Base-by-base conservation (phyloP, 129 eudicot species). In the Flaveria sonorensis region DNA sequence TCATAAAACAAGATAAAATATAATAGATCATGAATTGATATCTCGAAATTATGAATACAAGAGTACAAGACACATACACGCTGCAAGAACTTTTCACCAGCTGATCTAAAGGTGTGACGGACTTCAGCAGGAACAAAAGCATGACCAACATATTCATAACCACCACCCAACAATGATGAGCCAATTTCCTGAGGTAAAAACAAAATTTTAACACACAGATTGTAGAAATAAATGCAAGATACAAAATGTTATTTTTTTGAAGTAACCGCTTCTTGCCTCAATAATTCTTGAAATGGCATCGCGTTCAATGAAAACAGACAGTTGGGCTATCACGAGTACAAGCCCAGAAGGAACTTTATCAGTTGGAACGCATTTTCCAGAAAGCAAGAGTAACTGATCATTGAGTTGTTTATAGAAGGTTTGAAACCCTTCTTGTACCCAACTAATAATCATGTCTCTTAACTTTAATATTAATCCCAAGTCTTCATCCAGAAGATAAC, bases 351-450 rank as follows among this genome's bases (percentile, higher is more conserved):
- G 76, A 76, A 86, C 75, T 75, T 84, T 91, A 65, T 89, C 92
- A 24, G 74, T 84, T 47, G 74, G 28, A 69, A 42, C 75, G 68
- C 73, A 82, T 83, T 87, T 87, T 57, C 97, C 96, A 9, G 97
- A 83, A 61, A 94, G 96, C 71, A 82, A 83, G 69, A 85, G 86
- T 75, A 94, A 87, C 74, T 61, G 86, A 46, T 78, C 81, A 81
- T 89, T 64, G 71, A 94, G 97, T 73, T 88, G 82, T 46, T 66
- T 77, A 60, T 87, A 94, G 80, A 94, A 94, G 71, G 82, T 75
- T 76, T 91, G 93, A 80, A 94, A 94, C 72, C 98, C 98, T 83
- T 89, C 98, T 74, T 89, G 96, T 40, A 94, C 96, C 97, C 93
- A 91, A 79, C 89, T 89, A 72, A 89, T 77, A 71, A 88, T 73